Base-by-base conservation (phyloP, 2,329 filamentous ascomycete genomes). In the Aspergillus piperis region DNA sequence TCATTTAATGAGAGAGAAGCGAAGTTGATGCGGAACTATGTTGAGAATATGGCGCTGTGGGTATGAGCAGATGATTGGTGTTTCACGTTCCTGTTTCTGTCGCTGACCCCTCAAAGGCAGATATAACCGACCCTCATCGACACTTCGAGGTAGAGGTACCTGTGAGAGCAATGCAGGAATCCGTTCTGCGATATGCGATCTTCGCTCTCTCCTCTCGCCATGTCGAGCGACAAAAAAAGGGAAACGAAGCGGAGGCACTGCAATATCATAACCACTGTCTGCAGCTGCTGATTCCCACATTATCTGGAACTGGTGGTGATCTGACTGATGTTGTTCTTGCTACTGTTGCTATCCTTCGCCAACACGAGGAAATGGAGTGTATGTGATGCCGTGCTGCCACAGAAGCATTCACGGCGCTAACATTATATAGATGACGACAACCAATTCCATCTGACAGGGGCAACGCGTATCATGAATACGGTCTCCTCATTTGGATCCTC, bases 401-500 rank as follows among this genome's bases (percentile, higher is more conserved):
- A 42, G 32, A 5, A 13, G 10, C 1, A n/a, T 47, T 6, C 53
- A 54, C 2, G n/a, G 27, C 27, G 5, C 58, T 63, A 23, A 67
- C 52, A 5, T 3, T 3, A 10, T 25, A 41, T 54, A 70, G 69
- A 61, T 4, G 64, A 74, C 54, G 75, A 78, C 49, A 69, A 73
- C 39, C 68, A 71, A 50, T 71, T 73, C 23, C 75, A 77, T 58
- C 60, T 77, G 1, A 70, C 71, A 15, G 76, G 74, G 2, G 73
- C 74, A 15, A 74, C 71, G 5, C 71, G 69, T 23, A 71, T 78
- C 3, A 64, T 77, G n/a, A 74, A 73, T 36, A 71, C 73, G 1
- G 70, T 77, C 8, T 73, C 75, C 1, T 71, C 67, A 2, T 76
- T 77, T 54, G 75, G 74, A 5, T 71, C 71, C 1, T 75, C 73